phyloP scores from a whole-genome alignment of 257 asterid species.

The Avicennia marina region DNA sequence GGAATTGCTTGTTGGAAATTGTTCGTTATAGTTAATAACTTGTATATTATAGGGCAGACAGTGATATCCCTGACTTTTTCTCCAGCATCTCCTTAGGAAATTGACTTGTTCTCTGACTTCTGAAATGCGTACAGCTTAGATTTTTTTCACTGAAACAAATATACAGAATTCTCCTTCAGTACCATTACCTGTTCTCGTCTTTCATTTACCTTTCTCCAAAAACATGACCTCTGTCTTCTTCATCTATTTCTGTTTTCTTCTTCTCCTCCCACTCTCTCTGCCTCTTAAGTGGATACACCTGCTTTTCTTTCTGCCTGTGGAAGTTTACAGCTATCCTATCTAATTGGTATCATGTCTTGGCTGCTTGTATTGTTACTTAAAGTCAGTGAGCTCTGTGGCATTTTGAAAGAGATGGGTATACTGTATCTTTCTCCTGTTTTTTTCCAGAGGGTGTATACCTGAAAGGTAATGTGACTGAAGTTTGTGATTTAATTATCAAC shows the following conservation, averaged over 20 bases:
- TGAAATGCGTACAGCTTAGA: conserved; percentile 70
- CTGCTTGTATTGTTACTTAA: no score
- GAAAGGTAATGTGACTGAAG: no score
- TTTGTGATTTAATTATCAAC: no score
- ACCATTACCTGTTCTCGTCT: no score
- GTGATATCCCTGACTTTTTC: conserved; percentile 44
- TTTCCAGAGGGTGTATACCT: no score
- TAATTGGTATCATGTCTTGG: not conserved
- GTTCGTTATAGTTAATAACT: conserved; percentile 33
- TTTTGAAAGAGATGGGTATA: no score
- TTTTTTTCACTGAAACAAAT: conserved; percentile 37
- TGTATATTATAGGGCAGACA: conserved; percentile 64
- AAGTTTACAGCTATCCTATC: conserved; percentile 9
- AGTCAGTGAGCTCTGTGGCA: no score
- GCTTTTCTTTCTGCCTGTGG: conserved; percentile 10
- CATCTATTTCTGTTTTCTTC: no score
- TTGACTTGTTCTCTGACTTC: conserved; percentile 36
- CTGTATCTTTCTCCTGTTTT: no score
- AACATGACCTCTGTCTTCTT: no score
- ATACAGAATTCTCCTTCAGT: conserved; percentile 36
- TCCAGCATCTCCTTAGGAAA: no score
- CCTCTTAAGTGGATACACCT: not conserved
- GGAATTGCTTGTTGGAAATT: conserved; percentile 42
- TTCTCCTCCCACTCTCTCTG: no score
- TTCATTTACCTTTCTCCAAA: conserved; percentile 14